Base-by-base conservation (phyloP, 2,329 filamentous ascomycete species). In the Phialophora verrucosa region DNA sequence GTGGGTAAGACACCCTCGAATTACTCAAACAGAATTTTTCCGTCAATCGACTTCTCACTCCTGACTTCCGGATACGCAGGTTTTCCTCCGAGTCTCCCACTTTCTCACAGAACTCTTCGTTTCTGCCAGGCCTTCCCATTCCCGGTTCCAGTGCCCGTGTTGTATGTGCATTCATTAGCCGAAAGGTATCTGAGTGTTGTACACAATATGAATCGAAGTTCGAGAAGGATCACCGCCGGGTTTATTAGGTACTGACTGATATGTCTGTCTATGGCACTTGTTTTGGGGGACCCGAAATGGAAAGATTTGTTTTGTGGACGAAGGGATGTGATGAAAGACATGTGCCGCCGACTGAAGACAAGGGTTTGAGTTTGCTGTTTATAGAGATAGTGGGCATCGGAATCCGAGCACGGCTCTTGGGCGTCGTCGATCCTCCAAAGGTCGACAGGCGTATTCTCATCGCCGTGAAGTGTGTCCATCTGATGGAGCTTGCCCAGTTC, bases 91-190 rank as follows among this genome's bases (percentile, higher is more conserved):
- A 44, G 17, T n/a, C 2, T 44, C 14, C 17, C 38, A n/a, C 38
- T 3, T n/a, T 44, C 38, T 44, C 38, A 6, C 32, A 35, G 2
- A 10, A 12, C 32, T 35, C 32, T 35, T 35, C 32, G 32, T 35
- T 35, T 35, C 32, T 11, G 32, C 32, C 32, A 35, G 38, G 38
- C 17, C 38, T 44, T 20, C 5, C 14, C 38, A 44, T 44, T 7
- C 38, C 38, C 14, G 17, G 38, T n/a, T 44, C 8, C 38, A 44
- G 38, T 11, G 14, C 38, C 20, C 20, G 49, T 51, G 11, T 49
- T 27, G 49, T 51, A 51, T 51, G 49, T 51, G 49, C 49, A 51
- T 51, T 51, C 49, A 51, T 51, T 51, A 51, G 49, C 23, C 20
- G 49, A 51, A 23, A 17, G 12, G 49, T 51, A 17, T 4, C 25